Evolutionary conservation across 2,329 filamentous ascomycete genomes (phyloP), one percentile per base, ranked within the genome.

Genomic region (Colletotrichum truncatum): DNA sequence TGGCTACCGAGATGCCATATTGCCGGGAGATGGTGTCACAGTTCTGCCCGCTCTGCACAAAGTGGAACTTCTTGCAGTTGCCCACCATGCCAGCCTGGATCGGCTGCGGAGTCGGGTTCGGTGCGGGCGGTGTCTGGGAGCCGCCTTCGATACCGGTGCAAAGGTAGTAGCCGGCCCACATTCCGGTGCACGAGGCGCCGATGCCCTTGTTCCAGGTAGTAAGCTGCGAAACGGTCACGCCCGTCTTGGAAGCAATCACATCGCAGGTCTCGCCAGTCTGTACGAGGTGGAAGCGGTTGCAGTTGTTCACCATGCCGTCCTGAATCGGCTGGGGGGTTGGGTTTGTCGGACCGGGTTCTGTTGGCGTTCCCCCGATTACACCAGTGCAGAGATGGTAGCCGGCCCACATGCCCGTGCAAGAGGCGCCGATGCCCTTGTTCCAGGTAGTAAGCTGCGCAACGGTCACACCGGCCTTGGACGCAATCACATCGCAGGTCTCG

Each of bases 1-100:
- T 46, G 6, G 67, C 55, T 8, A 73, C 34, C 1, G 68, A 48
- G 46, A 77, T 72, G 14, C 69, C 64, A 2, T 72, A 66, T 7
- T 59, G 53, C 0, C 54, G 28, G 10, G 71, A 69, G 18, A 78
- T 75, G 0, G 51, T 61, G 10, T 38, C 53, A 43, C 74, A 78
- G 12, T 43, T 65, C 4, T 75, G 71, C 3, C 68, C 70, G 0
- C 8, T 38, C 8, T 67, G 26, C 0, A 76, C 64, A 6, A 68
- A 46, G 55, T 75, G 60, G 48, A 76, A 77, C 30, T 67, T 71
- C 6, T 74, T 70, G 28, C 74, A 76, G 55, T 73, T 74, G 9
- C 59, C 54, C 9, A 69, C 67, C 60, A 77, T 75, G 36, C 71
- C 70, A 2, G 70, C 56, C 56, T 76, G 74, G 12, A 64, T 71